A percentile compares a stretch with the other conserved stretches of the same genome.
Conservation (phyloP, 441 rosid species). For the Populus trichocarpa region DNA sequence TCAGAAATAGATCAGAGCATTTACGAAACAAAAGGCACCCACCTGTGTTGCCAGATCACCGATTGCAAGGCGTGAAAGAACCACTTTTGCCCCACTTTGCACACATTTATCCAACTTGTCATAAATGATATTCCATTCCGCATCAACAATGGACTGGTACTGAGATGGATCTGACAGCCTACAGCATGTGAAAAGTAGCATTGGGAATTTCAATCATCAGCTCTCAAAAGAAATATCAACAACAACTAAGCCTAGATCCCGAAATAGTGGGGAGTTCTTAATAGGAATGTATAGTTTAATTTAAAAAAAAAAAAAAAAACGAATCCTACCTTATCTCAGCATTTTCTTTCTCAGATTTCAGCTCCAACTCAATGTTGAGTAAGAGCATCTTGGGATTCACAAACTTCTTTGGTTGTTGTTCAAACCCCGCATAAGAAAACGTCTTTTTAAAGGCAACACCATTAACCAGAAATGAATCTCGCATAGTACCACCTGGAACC, state of each 20-base stretch:
- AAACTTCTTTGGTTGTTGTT: slow-evolving; percentile 98
- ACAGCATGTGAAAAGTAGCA: slow-evolving; percentile 17
- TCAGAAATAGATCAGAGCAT: not conserved
- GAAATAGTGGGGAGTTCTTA: not conserved
- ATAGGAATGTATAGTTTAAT: not conserved
- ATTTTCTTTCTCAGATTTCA: slow-evolving; percentile 99
- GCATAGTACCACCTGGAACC: slow-evolving; percentile 99
- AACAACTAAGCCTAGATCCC: not conserved
- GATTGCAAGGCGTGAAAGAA: slow-evolving; percentile 95
- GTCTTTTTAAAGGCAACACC: slow-evolving; percentile 99
- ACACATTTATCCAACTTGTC: slow-evolving; percentile 97
- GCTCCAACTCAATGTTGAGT: slow-evolving; percentile 87
- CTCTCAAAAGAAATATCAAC: not conserved
- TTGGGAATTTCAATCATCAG: not conserved
- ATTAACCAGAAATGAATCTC: slow-evolving; percentile 91
- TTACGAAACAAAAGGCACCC: slow-evolving; percentile 5
- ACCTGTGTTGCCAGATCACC: slow-evolving; percentile 99
- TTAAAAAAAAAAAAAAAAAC: not conserved
- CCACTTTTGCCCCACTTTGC: slow-evolving; percentile 87
- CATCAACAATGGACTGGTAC: slow-evolving; percentile 99
- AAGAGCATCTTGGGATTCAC: slow-evolving; percentile 73
- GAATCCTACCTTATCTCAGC: slow-evolving; percentile 81
- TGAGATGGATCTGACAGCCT: slow-evolving; percentile 95
- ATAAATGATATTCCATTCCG: slow-evolving; percentile 99
- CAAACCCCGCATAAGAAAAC: slow-evolving; percentile 98